Evolutionary conservation across 2,329 filamentous ascomycete species (phyloP).

Genomic region (Hypoxylon sp.): DNA sequence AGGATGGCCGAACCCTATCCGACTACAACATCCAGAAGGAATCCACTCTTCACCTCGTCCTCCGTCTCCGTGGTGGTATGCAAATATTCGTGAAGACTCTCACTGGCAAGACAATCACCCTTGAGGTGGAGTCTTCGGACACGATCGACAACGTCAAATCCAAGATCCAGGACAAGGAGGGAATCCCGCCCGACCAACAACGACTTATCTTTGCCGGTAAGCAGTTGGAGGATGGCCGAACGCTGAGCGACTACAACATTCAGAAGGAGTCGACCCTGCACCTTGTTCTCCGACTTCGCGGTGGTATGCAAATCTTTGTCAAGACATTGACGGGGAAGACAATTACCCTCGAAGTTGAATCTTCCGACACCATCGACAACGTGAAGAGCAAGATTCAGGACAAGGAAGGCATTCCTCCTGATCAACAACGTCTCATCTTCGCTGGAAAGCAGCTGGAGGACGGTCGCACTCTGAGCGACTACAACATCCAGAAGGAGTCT

Average conservation of each 20-base stretch:
- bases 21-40: slow-evolving; percentile 99
- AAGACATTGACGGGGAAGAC: slow-evolving; percentile 80
- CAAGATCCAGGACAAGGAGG: slow-evolving; percentile 95
- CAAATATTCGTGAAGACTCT: slow-evolving; percentile 91
- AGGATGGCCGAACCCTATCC: slow-evolving; percentile 90
- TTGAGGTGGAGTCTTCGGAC: slow-evolving; percentile 90
- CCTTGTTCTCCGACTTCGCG: slow-evolving; percentile 83
- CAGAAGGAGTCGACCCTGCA: slow-evolving; percentile 91
- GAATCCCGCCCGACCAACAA: slow-evolving; percentile 95
- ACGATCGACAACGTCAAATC: slow-evolving; percentile 95
- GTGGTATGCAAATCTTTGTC: slow-evolving; percentile 84
- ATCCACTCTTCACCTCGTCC: slow-evolving; percentile 85
- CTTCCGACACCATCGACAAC: slow-evolving; percentile 78
- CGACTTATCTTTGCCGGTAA: slow-evolving; percentile 94
- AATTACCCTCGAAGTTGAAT: slow-evolving; percentile 77
- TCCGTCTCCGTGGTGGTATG: slow-evolving; percentile 91
- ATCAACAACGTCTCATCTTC: slow-evolving; percentile 79
- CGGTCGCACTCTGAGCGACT: slow-evolving; percentile 85
- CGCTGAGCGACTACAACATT: slow-evolving; percentile 95
- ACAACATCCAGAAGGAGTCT: slow-evolving; percentile 88
- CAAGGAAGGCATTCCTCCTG: slow-evolving; percentile 79
- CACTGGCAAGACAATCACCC: slow-evolving; percentile 93
- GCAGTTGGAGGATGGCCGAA: slow-evolving; percentile 93
- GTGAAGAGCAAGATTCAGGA: slow-evolving; percentile 80
- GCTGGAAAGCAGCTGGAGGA: slow-evolving; percentile 81